Evolutionary conservation across 441 rosid species (phyloP), one percentile per base, ranked within the genome.

Genomic region (Syzygium malaccense): DNA sequence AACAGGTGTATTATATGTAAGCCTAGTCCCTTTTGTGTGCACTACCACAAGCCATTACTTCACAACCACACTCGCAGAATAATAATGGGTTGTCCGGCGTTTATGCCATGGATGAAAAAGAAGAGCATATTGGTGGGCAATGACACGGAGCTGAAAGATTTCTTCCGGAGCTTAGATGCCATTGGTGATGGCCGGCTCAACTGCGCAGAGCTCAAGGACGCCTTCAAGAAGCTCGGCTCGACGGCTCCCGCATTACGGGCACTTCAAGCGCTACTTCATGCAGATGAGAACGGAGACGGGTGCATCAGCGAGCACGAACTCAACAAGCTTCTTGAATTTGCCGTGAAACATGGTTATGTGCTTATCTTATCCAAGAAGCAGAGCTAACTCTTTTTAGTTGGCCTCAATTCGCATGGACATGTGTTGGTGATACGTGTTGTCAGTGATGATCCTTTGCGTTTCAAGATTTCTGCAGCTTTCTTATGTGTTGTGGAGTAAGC

Each of bases 281-380:
- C 91, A 1, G 91, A 90, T 86, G 85, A 28, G 53, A 90, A 91
- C 9, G 78, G 89, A 17, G 93, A 93, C 54, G 91, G 93, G 26
- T 78, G 41, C 55, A 86, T 93, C 57, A 49, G 15, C 19, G 25
- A 89, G 79, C 85, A 49, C 0, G 94, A 93, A 87, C 88, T 92
- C 37, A 75, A 86, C 51, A 56, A 62, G 51, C 93, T 92, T 18
- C 68, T 92, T 19, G n/a, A 28, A 18, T 92, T 80, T 53, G 85
- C 86, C 8, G 17, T 33, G 30, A 54, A 84, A 71, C 79, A 86
- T 23, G 89, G 92, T n/a, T 89, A 88, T 54, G 68, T 60, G 14
- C 11, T 79, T n/a, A 12, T 71, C n/a, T 25, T 71, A 11, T 45
- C 17, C 51, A 6, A 71, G 83, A 71, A 71, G 17, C 45, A 37